Conservation (phyloP, 352 stramenopile species). For the Phytophthora constricta region DNA sequence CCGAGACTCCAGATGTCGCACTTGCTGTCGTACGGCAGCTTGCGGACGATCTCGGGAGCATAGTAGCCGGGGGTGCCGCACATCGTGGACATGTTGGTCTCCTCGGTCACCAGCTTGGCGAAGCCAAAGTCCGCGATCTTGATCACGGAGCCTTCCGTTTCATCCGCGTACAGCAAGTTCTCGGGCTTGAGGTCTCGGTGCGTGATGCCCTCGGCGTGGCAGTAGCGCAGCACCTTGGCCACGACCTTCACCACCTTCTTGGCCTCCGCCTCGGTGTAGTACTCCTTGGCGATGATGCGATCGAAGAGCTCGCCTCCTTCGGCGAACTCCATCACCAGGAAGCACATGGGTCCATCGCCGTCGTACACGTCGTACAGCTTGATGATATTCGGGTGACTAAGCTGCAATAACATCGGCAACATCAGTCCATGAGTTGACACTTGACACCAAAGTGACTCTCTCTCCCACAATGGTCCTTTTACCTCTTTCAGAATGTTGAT, state of each 20-base stretch:
- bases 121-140: conserved; percentile 95
- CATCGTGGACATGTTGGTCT: conserved; percentile 89
- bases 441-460: too few relatives aligned
- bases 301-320: conserved; percentile 94
- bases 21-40: conserved; percentile 95
- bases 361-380: conserved; percentile 88
- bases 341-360: conserved; percentile 72
- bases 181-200: conserved; percentile 98
- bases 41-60: conserved; percentile 95
- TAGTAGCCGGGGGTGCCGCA: conserved; percentile 96
- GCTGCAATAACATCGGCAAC: conserved; percentile 33
- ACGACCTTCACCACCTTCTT: conserved; percentile 87
- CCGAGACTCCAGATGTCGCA: conserved; percentile 96
- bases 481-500: conserved; percentile 84
- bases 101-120: conserved; percentile 79
- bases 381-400: conserved; percentile 91
- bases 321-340: conserved; percentile 91
- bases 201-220: conserved; percentile 88
- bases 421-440: too few relatives aligned
- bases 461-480: too few relatives aligned
- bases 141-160: conserved; percentile 88
- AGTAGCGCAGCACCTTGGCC: conserved; percentile 87
- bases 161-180: conserved; percentile 93
- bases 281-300: conserved; percentile 92
- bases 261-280: conserved; percentile 92